Evolutionary conservation across 108 stramenopile genomes (phyloP), one percentile per base, ranked within the genome.

Genomic region (Aurantiochytrium sp.): DNA sequence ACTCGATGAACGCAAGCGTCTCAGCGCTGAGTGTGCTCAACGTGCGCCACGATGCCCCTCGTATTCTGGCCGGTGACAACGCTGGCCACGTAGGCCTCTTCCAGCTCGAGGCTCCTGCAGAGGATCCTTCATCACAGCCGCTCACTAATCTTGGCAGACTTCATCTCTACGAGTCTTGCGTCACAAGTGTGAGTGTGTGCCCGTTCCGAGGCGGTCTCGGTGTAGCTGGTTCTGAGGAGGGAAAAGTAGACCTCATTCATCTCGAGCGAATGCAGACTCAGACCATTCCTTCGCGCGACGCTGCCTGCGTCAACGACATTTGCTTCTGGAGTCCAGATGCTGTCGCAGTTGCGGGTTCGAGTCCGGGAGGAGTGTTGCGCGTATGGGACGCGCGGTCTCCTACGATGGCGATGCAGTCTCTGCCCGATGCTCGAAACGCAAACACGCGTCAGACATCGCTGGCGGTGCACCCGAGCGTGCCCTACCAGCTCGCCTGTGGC

Each of bases 381-480:
- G 42, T 42, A 12, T 69, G 64, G 64, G 64, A 69, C 42, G 18
- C 64, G 64, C 64, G 64, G 1, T 14, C 64, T 69, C 18, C 64
- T 14, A 10, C 25, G 1, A 23, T 23, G 35, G 55, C 14, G 55
- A 8, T 69, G 64, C 8, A 69, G 4, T 12, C 42, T 6, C 64
- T 69, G 8, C 64, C 64, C 35, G 64, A 23, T 28, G 64, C 64
- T 0, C 21, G 3, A 42, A 23, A 23, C 42, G 64, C 64, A 16
- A 69, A 69, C 64, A 42, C 64, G 42, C 64, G 18, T 8, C 25
- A 23, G 14, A 69, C 64, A 8, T 69, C 64, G 42, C 42, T 83
- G 18, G 76, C 76, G 3, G 76, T 83, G 76, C 76, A 83, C n/a
- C 76, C 76, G 2, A 53, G 49, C 76, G 76, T 83, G 45, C 76